A percentile compares a stretch with the other conserved stretches of the same genome.
Evolutionary conservation across 352 stramenopile species (phyloP).

Genomic region (Globisporangium canariense): DNA sequence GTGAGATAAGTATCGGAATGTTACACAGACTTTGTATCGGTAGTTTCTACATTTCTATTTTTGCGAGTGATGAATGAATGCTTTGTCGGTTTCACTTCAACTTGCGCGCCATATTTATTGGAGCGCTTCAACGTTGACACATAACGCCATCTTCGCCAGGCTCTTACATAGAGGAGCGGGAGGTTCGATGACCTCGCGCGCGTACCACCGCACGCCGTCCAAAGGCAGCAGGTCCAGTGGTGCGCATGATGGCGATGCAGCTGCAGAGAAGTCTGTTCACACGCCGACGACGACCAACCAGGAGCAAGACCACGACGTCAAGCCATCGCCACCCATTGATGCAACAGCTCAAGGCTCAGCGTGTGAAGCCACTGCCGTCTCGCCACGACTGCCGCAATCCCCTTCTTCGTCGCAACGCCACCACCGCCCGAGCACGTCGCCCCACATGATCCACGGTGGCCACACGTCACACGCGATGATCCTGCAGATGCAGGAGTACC

Average conservation of each 20-base stretch:
- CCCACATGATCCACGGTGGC: constrained; percentile 6
- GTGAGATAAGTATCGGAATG: not conserved
- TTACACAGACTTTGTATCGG: not conserved
- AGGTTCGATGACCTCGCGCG: not conserved
- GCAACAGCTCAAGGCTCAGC: not conserved
- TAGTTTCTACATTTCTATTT: not conserved
- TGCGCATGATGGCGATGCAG: not conserved
- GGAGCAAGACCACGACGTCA: not conserved
- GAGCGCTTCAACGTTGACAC: not conserved
- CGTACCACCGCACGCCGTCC: not conserved
- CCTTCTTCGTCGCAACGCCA: not conserved
- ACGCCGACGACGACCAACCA: not conserved
- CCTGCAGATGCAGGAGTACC: constrained; percentile 58
- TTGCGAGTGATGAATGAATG: not conserved
- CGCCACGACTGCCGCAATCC: not conserved
- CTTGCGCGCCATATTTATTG: not conserved
- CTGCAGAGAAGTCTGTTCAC: not conserved
- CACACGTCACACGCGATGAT: constrained; percentile 63
- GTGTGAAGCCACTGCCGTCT: not conserved
- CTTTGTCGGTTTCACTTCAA: not conserved
- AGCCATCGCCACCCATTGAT: not conserved
- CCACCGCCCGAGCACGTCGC: constrained; percentile 21
- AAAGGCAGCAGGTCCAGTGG: not conserved
- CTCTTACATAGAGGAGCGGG: not conserved
- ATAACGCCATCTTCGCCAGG: not conserved